These are phyloP conservation scores for Xylaria multiplex DNA, from an alignment of 2,329 filamentous ascomycete species.

Conservation along the genomic window DNA sequence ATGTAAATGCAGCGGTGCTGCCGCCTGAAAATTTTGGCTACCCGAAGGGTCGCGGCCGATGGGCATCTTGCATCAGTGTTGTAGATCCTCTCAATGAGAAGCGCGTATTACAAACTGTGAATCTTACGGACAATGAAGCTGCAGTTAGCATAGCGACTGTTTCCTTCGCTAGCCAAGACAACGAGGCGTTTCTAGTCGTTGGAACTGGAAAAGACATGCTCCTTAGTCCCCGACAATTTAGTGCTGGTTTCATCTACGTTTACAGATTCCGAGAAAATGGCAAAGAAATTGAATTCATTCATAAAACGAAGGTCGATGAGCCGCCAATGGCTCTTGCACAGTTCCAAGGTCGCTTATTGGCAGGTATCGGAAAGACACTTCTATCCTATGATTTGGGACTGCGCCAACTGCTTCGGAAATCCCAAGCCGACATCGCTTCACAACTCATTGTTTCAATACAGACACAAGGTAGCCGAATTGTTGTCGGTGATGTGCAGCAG, in stretches of 20 bases:
- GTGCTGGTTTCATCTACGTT: conserved; percentile 87
- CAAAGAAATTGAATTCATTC: conserved; percentile 90
- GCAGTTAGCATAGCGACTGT: conserved; percentile 87
- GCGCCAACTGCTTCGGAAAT: conserved; percentile 90
- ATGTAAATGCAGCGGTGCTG: conserved; percentile 76
- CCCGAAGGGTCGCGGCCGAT: conserved; percentile 82
- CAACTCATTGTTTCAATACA: conserved; percentile 89
- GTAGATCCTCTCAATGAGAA: conserved; percentile 85
- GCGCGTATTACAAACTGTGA: conserved; percentile 77
- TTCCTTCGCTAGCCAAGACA: conserved; percentile 86
- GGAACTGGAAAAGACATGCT: conserved; percentile 93
- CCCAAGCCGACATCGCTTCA: conserved; percentile 80
- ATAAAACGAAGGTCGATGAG: conserved; percentile 92
- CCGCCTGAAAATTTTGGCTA: conserved; percentile 89
- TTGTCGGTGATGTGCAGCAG: conserved; percentile 92
- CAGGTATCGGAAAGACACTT: conserved; percentile 84
- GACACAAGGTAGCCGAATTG: conserved; percentile 88
- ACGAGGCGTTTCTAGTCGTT: conserved; percentile 90
- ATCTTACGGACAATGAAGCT: conserved; percentile 89
- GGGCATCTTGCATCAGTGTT: conserved; percentile 95
- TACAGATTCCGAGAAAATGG: conserved; percentile 91
- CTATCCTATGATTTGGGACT: conserved; percentile 93
- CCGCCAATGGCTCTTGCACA: conserved; percentile 89
- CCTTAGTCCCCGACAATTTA: conserved; percentile 78
- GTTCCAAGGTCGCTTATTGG: conserved; percentile 90